Percentiles rank a stretch among this genome's conserved stretches.
phyloP scores from a whole-genome alignment of 352 stramenopile genomes.

The Globisporangium mamillatum region DNA sequence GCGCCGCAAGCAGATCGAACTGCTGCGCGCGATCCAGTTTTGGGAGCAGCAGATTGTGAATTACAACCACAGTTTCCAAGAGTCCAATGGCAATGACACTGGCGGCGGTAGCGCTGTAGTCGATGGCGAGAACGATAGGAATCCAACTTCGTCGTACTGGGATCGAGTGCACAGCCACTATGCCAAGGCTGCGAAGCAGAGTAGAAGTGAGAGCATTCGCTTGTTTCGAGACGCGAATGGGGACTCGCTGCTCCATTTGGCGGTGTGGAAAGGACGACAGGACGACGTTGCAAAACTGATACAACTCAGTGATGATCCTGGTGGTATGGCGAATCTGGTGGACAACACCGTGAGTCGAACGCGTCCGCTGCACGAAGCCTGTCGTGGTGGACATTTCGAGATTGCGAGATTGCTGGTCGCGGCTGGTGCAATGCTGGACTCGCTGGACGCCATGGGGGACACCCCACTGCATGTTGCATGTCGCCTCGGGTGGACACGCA shows the following conservation, averaged over 20 bases:
- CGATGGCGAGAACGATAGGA: neutral
- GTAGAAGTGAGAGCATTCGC: neutral
- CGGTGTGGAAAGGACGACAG: slow-evolving; percentile 42
- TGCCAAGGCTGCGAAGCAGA: neutral
- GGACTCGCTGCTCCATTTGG: slow-evolving; percentile 55
- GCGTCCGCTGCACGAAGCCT: slow-evolving; percentile 60
- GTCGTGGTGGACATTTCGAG: slow-evolving; percentile 34
- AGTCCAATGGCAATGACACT: too few relatives aligned
- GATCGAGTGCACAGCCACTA: slow-evolving; percentile 18
- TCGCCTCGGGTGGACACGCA: slow-evolving; percentile 32
- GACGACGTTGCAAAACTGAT: slow-evolving; percentile 30
- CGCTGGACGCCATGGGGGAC: slow-evolving; percentile 44
- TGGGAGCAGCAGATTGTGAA: slow-evolving; percentile 33
- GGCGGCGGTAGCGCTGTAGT: neutral
- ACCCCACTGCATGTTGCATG: slow-evolving; percentile 54
- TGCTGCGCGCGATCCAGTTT: slow-evolving; percentile 20
- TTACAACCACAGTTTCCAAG: neutral
- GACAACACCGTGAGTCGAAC: slow-evolving; percentile 42
- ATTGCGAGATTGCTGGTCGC: slow-evolving; percentile 37
- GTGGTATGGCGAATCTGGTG: slow-evolving; percentile 24
- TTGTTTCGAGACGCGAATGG: slow-evolving; percentile 18
- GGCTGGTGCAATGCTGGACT: slow-evolving; percentile 35
- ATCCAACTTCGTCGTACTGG: slow-evolving; percentile 21
- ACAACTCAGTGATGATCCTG: slow-evolving; percentile 30
- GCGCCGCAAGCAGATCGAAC: slow-evolving; percentile 24